These are phyloP conservation scores for Rhodosporidiobolus odoratus DNA, from an alignment of 768 basidiomycete species.

Conservation along the genomic window DNA sequence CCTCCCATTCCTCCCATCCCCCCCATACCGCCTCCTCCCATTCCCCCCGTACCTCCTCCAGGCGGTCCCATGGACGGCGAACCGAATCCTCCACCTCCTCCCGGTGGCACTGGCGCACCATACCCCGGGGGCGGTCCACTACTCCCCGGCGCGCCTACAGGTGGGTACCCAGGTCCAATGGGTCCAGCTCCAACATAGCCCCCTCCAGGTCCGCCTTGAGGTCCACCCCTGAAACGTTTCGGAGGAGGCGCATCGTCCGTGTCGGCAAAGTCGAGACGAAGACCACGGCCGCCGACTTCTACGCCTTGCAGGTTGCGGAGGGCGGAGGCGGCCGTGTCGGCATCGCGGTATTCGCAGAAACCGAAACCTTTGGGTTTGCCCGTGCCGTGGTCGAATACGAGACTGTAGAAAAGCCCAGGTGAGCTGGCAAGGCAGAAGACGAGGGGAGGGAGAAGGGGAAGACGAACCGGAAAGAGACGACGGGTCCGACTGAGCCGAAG, in stretches of 20 bases:
- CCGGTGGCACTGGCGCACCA: neutral
- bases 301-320: constrained; percentile 91
- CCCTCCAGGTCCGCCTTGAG: constrained; percentile 56
- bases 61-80: neutral
- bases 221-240: constrained; percentile 63
- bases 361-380: constrained; percentile 88
- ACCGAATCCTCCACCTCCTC: constrained; percentile 33
- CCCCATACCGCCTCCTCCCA: neutral
- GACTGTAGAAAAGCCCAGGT: constrained; percentile 13
- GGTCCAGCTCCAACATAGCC: constrained; percentile 33
- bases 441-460: neutral
- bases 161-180: no score
- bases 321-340: constrained; percentile 90
- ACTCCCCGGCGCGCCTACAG: no score
- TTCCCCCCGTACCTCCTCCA: constrained; percentile 35
- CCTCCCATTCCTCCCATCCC: neutral
- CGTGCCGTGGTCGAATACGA: constrained; percentile 54
- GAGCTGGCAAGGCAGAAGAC: neutral
- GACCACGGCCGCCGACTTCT: constrained; percentile 83
- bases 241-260: constrained; percentile 83
- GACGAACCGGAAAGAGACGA: constrained; percentile 39
- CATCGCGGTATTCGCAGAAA: constrained; percentile 55
- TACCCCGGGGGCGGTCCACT: constrained; percentile 22
- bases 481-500: constrained; percentile 42
- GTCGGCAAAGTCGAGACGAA: constrained; percentile 90